A percentile compares a stretch with the other conserved stretches of the same genome.
These are phyloP conservation scores for Monosporascus sp. DNA, from an alignment of 2,329 filamentous ascomycete genomes.

Conservation along the genomic window DNA sequence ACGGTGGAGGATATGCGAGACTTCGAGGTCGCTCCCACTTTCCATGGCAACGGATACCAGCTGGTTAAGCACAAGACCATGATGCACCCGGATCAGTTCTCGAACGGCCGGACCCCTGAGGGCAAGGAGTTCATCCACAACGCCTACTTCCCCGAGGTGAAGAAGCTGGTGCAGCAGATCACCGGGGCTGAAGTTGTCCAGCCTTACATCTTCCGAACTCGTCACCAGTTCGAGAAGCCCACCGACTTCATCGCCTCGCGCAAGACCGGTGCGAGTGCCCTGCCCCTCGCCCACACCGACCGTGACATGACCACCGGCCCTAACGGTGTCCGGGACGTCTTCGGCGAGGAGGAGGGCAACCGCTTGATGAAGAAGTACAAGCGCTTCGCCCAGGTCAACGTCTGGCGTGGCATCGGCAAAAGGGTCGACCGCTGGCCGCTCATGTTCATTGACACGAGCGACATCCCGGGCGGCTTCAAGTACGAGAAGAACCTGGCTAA, in stretches of 20 bases:
- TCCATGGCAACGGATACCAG: constrained; percentile 17
- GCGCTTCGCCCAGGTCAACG: constrained; percentile 22
- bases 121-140: constrained; percentile 21
- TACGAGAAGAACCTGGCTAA: constrained; percentile 20
- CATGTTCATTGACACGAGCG: constrained; percentile 21
- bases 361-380: constrained; percentile 15
- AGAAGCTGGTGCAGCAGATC: constrained; percentile 20
- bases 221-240: constrained; percentile 19
- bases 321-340: constrained; percentile 19
- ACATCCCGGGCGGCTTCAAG: constrained; percentile 14
- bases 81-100: constrained; percentile 19
- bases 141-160: constrained; percentile 22
- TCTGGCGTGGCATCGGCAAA: constrained; percentile 22
- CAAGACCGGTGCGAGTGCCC: constrained; percentile 15
- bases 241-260: constrained; percentile 18
- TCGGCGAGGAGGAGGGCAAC: constrained; percentile 17
- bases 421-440: constrained; percentile 22
- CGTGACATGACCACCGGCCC: constrained; percentile 20
- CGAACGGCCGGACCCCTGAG: constrained; percentile 12
- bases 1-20: constrained; percentile 20
- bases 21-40: constrained; percentile 11
- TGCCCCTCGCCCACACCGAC: constrained; percentile 22
- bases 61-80: constrained; percentile 20
- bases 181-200: constrained; percentile 19
- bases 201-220: constrained; percentile 22